Evolutionary conservation across 73 alveolate genomes (phyloP).

Genomic region (Breviolum minutum): DNA sequence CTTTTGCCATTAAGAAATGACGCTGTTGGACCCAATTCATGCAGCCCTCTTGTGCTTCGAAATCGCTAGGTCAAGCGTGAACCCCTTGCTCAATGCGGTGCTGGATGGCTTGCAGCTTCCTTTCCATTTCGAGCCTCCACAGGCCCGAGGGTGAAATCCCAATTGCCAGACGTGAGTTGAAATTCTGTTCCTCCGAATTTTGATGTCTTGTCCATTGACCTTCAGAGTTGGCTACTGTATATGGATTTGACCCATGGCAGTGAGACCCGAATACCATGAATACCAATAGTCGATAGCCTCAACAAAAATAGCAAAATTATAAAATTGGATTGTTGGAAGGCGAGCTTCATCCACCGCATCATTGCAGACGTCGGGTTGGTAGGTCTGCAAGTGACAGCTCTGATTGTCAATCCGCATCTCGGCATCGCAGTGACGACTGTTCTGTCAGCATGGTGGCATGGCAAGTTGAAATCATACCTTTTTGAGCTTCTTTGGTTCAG

Average conservation of each 20-base stretch:
- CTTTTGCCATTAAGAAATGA: neutral
- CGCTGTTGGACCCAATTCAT: neutral
- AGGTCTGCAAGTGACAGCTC: slow-evolving; percentile 60
- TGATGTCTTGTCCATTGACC: too few relatives aligned
- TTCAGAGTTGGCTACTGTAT: too few relatives aligned
- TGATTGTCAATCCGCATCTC: slow-evolving; percentile 52
- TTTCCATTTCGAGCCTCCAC: slow-evolving; percentile 40
- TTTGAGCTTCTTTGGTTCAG: too few relatives aligned
- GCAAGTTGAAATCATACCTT: too few relatives aligned
- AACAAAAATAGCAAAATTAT: too few relatives aligned
- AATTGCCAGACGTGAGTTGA: too few relatives aligned
- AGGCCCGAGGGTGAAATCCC: neutral
- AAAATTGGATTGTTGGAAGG: neutral
- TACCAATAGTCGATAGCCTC: too few relatives aligned
- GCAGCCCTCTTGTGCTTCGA: neutral
- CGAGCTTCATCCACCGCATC: slow-evolving; percentile 77
- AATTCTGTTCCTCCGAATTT: too few relatives aligned
- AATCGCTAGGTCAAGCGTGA: slow-evolving; percentile 44
- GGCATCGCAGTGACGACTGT: neutral
- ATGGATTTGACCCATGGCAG: too few relatives aligned
- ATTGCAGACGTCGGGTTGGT: slow-evolving; percentile 61
- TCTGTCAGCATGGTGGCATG: neutral
- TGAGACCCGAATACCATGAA: too few relatives aligned
- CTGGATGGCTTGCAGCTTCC: slow-evolving; percentile 48
- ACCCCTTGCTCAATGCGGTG: slow-evolving; percentile 29